Evolutionary conservation across 1,139 yeast genomes (phyloP).

Genomic region (Entelexis paramagnoliae): DNA sequence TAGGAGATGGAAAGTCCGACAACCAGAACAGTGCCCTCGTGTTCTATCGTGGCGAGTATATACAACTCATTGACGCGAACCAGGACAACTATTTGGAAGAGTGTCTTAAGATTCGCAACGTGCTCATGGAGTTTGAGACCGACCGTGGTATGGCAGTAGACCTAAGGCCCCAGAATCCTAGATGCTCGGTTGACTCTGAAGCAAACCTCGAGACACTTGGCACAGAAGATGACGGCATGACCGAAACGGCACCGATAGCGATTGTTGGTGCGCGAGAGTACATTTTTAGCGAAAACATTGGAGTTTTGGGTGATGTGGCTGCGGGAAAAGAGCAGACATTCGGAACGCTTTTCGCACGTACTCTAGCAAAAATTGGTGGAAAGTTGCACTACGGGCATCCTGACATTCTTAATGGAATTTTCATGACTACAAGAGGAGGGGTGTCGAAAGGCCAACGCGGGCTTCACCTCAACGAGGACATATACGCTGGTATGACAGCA

Average conservation of each 20-base stretch:
- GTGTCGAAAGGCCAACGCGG: slow-evolving; percentile 83
- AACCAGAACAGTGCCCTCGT: slow-evolving; percentile 73
- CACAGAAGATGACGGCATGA: not conserved
- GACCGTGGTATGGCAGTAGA: slow-evolving; percentile 23
- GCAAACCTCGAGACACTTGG: not conserved
- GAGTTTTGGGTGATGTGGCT: slow-evolving; percentile 81
- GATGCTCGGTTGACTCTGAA: not conserved
- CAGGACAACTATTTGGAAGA: slow-evolving; percentile 83
- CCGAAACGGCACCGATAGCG: slow-evolving; percentile 49
- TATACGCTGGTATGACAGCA: slow-evolving; percentile 85
- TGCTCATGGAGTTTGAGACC: slow-evolving; percentile 73
- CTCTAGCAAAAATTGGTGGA: slow-evolving; percentile 77
- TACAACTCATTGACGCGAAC: slow-evolving; percentile 79
- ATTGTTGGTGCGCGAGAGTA: slow-evolving; percentile 83
- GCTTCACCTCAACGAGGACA: slow-evolving; percentile 77
- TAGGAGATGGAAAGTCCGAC: slow-evolving; percentile 87
- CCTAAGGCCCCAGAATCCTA: not conserved
- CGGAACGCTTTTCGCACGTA: slow-evolving; percentile 80
- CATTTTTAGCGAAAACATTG: slow-evolving; percentile 76
- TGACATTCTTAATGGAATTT: slow-evolving; percentile 70
- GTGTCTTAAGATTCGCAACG: slow-evolving; percentile 68
- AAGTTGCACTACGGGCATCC: slow-evolving; percentile 90
- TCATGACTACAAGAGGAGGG: slow-evolving; percentile 87
- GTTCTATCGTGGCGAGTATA: slow-evolving; percentile 74
- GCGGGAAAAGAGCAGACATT: slow-evolving; percentile 92